Evolutionary conservation across 2,329 filamentous ascomycete species (phyloP).

Genomic region (Amauroascus verrucosus): DNA sequence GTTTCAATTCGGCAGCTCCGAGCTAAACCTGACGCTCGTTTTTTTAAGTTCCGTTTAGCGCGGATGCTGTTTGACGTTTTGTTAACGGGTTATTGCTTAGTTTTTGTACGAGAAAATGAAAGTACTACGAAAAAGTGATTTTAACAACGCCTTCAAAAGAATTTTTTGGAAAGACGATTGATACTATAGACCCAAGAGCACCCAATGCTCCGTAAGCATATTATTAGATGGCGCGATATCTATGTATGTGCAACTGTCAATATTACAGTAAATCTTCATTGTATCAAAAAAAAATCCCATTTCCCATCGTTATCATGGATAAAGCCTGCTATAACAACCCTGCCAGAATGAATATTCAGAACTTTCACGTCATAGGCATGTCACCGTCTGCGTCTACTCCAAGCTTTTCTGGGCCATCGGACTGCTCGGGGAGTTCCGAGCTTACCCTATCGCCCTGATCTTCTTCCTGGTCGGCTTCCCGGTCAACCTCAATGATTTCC

Average conservation of each 20-base stretch:
- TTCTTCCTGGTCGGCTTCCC: neutral
- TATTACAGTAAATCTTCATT: neutral
- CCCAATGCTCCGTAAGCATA: neutral
- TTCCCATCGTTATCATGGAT: neutral
- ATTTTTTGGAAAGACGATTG: neutral
- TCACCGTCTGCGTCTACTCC: conserved; percentile 11
- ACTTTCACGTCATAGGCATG: conserved; percentile 8
- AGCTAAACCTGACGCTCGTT: neutral
- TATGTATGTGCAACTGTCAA: neutral
- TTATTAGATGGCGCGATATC: neutral
- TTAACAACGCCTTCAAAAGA: too few relatives aligned
- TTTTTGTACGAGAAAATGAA: neutral
- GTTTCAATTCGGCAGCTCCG: neutral
- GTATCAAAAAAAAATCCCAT: neutral
- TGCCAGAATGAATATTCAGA: neutral
- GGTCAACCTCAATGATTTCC: neutral
- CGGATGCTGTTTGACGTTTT: neutral
- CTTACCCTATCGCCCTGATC: neutral
- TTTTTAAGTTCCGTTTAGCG: neutral
- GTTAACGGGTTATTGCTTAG: too few relatives aligned
- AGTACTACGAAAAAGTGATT: too few relatives aligned
- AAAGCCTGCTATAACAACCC: neutral
- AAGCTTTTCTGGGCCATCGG: neutral
- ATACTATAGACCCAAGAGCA: neutral
- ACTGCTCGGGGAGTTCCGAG: neutral